Evolutionary conservation across 2,329 filamentous ascomycete genomes (phyloP), one percentile per base, ranked within the genome.

Genomic region (Tolypocladium guangdongense): DNA sequence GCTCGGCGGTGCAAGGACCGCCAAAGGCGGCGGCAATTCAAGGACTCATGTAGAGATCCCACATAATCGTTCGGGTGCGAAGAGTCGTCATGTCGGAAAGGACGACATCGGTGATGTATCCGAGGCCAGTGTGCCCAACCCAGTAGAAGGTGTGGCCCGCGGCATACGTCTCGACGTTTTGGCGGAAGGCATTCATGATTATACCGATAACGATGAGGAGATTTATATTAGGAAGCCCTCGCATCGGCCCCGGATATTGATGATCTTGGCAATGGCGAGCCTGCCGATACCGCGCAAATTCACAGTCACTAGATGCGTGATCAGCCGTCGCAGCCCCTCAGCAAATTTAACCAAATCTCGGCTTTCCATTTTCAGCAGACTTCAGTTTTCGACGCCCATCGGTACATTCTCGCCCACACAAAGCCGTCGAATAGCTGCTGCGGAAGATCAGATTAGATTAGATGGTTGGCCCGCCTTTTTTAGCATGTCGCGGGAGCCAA

Each of bases 91-190:
- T 74, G 53, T 76, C 74, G 51, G 74, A 67, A 8, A 74, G 58
- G 53, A 76, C 68, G 54, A 76, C 66, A 18, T 64, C 58, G 56
- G 75, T 64, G 49, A 74, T 63, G 58, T 72, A 74, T 7, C 64
- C 58, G 7, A 74, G 58, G 7, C 70, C 72, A 6, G 70, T 63
- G 52, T 73, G 68, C 20, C 84, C 84, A 41, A 83, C 76, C 64
- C 78, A 82, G 63, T 84, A 86, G 54, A 87, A 80, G 3, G 84
- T 80, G 58, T 83, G 73, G 27, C 77, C 82, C 4, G 80, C 81
- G 45, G 78, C 76, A 62, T 82, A 86, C 2, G 77, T 78, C 57
- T 77, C 71, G 33, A 85, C 72, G 55, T 77, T 77, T 37, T 76
- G 69, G 62, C 76, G 84, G 1, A 74, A 71, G 18, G 84, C 84